phyloP scores from a whole-genome alignment of 495 filamentous ascomycete genomes.

The Daldinia grandis region DNA sequence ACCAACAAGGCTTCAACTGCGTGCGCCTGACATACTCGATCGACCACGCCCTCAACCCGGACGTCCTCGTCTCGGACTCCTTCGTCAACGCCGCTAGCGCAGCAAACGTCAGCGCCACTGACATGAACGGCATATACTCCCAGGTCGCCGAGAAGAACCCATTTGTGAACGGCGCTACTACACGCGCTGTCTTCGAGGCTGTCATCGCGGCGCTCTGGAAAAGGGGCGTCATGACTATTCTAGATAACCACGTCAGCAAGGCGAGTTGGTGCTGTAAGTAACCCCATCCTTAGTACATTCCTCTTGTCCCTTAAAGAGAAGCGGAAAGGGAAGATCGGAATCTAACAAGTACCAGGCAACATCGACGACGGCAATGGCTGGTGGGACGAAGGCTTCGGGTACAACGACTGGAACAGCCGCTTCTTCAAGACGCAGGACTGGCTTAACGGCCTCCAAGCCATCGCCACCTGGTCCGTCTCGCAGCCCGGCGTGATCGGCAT shows the following conservation, averaged over 20 bases:
- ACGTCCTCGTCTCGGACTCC: slow-evolving; percentile 46
- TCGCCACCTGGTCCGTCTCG: slow-evolving; percentile 50
- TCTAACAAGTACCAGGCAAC: slow-evolving; percentile 37
- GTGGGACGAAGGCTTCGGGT: slow-evolving; percentile 58
- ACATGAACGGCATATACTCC: slow-evolving; percentile 48
- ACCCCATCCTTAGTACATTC: neutral
- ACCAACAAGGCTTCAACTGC: slow-evolving; percentile 59
- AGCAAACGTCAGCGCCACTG: slow-evolving; percentile 43
- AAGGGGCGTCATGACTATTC: slow-evolving; percentile 53
- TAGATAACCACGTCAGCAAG: slow-evolving; percentile 62
- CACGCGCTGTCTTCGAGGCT: slow-evolving; percentile 49
- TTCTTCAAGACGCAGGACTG: slow-evolving; percentile 58
- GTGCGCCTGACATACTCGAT: slow-evolving; percentile 62
- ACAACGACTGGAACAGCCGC: slow-evolving; percentile 53
- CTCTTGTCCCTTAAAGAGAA: neutral
- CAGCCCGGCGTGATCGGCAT: slow-evolving; percentile 58
- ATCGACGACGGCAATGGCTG: slow-evolving; percentile 62
- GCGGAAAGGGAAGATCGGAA: neutral
- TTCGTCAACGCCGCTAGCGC: slow-evolving; percentile 51
- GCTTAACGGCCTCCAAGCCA: slow-evolving; percentile 52
- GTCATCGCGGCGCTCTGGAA: slow-evolving; percentile 54
- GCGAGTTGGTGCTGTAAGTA: slow-evolving; percentile 59
- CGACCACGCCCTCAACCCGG: slow-evolving; percentile 59
- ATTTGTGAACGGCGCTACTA: slow-evolving; percentile 47
- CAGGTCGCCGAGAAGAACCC: slow-evolving; percentile 53